Conservation (phyloP, 768 basidiomycete species). For the Lentinus brumalis region DNA sequence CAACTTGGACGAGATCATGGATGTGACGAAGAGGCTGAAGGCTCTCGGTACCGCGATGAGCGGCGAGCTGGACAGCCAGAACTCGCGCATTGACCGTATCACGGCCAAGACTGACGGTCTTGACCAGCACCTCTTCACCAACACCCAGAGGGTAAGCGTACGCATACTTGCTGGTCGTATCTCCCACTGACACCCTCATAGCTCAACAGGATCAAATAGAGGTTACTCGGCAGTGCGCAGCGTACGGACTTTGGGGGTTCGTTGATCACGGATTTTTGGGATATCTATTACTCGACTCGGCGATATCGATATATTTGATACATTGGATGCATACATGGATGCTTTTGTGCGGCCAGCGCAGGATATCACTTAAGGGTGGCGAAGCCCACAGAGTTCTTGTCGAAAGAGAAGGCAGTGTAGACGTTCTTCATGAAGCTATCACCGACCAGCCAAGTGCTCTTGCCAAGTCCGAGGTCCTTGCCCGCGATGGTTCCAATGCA, state of each 20-base stretch:
- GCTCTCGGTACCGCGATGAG: slow-evolving; percentile 81
- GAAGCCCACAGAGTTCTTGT: slow-evolving; percentile 27
- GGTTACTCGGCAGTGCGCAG: background rate
- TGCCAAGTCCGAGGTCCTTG: slow-evolving; percentile 23
- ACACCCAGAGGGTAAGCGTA: slow-evolving; percentile 69
- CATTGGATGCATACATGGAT: background rate
- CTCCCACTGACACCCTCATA: slow-evolving; percentile 15
- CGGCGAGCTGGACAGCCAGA: slow-evolving; percentile 88
- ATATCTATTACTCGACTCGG: background rate
- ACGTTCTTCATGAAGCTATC: slow-evolving; percentile 32
- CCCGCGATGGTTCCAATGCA: slow-evolving; percentile 31
- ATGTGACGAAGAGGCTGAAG: slow-evolving; percentile 76
- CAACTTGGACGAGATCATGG: slow-evolving; percentile 86
- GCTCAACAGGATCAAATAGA: slow-evolving; percentile 41
- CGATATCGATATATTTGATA: background rate
- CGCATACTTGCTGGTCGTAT: background rate
- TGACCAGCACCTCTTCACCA: slow-evolving; percentile 75
- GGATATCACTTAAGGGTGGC: slow-evolving; percentile 17
- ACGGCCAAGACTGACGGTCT: slow-evolving; percentile 75
- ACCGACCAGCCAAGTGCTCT: slow-evolving; percentile 27
- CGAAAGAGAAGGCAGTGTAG: slow-evolving; percentile 30
- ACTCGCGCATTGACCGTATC: slow-evolving; percentile 73
- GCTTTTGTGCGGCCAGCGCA: background rate
- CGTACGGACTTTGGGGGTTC: background rate
- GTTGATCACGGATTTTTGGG: slow-evolving; percentile 1